A percentile compares a stretch with the other conserved stretches of the same genome.
phyloP scores from a whole-genome alignment of 805 yeast species.

The Candida gorgasii region DNA sequence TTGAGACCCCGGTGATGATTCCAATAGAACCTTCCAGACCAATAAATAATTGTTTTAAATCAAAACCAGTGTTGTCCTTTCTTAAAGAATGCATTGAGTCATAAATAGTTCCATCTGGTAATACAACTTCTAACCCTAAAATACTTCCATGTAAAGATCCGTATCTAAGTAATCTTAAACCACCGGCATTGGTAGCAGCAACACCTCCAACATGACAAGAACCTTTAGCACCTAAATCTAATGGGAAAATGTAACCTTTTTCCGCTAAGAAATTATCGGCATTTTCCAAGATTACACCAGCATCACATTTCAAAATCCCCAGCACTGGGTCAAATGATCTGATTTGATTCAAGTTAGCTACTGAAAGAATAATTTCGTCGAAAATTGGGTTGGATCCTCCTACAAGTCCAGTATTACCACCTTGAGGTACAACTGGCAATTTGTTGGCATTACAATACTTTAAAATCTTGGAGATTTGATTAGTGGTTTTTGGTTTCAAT shows the following conservation, averaged over 20 bases:
- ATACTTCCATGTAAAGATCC: slow-evolving; percentile 94
- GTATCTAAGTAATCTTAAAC: slow-evolving; percentile 79
- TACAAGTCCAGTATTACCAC: slow-evolving; percentile 95
- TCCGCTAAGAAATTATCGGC: slow-evolving; percentile 81
- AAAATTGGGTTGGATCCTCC: slow-evolving; percentile 93
- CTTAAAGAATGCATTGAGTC: slow-evolving; percentile 82
- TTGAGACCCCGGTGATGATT: slow-evolving; percentile 84
- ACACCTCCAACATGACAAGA: slow-evolving; percentile 95
- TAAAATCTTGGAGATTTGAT: slow-evolving; percentile 74
- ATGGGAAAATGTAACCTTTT: slow-evolving; percentile 86
- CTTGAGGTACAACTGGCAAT: slow-evolving; percentile 91
- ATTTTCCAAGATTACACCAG: slow-evolving; percentile 84
- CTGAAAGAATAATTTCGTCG: slow-evolving; percentile 80
- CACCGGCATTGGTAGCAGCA: slow-evolving; percentile 96
- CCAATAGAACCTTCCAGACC: slow-evolving; percentile 96
- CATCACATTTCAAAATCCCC: slow-evolving; percentile 86
- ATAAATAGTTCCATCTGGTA: slow-evolving; percentile 83
- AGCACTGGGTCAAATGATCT: slow-evolving; percentile 79
- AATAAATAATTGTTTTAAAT: slow-evolving; percentile 86
- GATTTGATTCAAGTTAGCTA: slow-evolving; percentile 70
- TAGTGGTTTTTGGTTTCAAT: slow-evolving; percentile 77
- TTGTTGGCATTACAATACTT: slow-evolving; percentile 75
- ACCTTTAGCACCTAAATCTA: slow-evolving; percentile 95
- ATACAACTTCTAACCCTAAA: slow-evolving; percentile 87
- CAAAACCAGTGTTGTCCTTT: slow-evolving; percentile 95